Base-by-base conservation (phyloP, 441 rosid species). In the Bruguiera hainesii region DNA sequence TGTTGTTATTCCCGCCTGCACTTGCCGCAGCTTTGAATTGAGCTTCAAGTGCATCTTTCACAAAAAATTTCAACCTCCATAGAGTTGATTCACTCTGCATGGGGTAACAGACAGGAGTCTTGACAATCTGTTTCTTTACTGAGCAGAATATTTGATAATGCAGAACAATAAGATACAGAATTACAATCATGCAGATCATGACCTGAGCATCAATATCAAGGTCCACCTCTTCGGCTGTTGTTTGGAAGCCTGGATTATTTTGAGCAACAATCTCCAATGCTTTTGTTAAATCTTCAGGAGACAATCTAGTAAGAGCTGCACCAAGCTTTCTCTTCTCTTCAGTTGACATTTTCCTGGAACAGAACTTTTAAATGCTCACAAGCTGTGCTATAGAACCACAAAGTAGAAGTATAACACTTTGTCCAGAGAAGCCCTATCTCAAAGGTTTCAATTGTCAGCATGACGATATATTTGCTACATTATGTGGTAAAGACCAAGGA, bases 201-300 rank as follows among this genome's bases (percentile, higher is more conserved):
- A 78, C 78, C 96, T 85, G 98, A 49, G 88, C 91, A 84, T 92
- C 97, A 21, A 96, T 86, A 80, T 96, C 96, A 53, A 96, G 91
- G 59, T 96, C 91, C 65, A 90, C 93, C 79, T 88, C 97, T 73
- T 87, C 91, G 6, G 99, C 98, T 20, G 83, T 79, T 56, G 93
- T 84, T 56, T 83, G 88, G 74, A 93, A 93, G 63, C 71, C 82
- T 7, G 97, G 99, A 79, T 90, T 87, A 71, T 77, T 78, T 76
- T 88, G 91, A 49, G 97, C 96, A 58, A 93, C 93, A 63, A 96
- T 96, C 77, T 96, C 96, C 74, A 93, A 71, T 6, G 96, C 99
- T 85, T 87, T 88, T 6, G 81, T 80, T 11, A 93, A 85, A 77
- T 96, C 98, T 74, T 90, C 96, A 1, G 96, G 89, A 51, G 88